These are phyloP conservation scores for Paramecium caudatum DNA, from an alignment of 73 alveolate species.

Conservation along the genomic window DNA sequence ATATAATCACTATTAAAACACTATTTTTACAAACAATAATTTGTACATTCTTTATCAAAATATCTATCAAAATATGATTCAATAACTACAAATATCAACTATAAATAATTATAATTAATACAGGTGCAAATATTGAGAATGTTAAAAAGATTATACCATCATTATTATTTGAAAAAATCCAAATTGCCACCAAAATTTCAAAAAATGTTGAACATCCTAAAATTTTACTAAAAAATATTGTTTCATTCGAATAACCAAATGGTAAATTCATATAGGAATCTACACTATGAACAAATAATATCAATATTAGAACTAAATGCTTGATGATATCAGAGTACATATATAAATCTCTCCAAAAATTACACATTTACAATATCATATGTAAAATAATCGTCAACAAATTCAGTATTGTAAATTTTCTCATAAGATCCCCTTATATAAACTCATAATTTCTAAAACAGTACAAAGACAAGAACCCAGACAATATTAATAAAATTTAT, in stretches of 20 bases:
- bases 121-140: background rate
- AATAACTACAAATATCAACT: conserved; percentile 24
- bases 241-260: conserved; percentile 37
- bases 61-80: background rate
- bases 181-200: conserved; percentile 13
- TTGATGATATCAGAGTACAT: background rate
- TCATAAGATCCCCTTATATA: background rate
- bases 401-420: background rate
- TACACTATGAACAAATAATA: background rate
- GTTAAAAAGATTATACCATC: conserved; percentile 18
- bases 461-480: conserved; percentile 19
- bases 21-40: background rate
- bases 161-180: conserved; percentile 33
- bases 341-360: conserved; percentile 30
- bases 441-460: conserved; percentile 47
- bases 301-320: background rate
- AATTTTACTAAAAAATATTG: background rate
- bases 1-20: background rate
- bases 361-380: background rate
- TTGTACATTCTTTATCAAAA: background rate
- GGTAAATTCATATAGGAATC: background rate
- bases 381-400: background rate
- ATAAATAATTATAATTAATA: background rate
- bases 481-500: background rate
- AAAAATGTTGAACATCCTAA: background rate